Evolutionary conservation across 2,329 filamentous ascomycete species (phyloP).

Genomic region (Phaeosphaeriaceae sp.): DNA sequence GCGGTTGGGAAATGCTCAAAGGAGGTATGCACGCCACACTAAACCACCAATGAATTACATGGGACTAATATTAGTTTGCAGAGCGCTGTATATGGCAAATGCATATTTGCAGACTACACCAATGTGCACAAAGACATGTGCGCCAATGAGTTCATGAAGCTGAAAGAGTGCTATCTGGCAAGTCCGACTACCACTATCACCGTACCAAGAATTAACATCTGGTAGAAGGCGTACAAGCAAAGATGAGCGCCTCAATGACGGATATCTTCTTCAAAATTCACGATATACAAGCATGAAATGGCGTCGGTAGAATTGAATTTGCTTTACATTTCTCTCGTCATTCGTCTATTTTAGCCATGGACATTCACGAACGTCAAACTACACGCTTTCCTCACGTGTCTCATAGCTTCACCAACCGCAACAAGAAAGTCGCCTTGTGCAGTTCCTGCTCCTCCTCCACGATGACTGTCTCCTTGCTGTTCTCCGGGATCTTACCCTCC

Average conservation of each 20-base stretch:
- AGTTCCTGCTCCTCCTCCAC: constrained; percentile 85
- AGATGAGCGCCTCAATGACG: constrained; percentile 18
- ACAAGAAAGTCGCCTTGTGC: constrained; percentile 79
- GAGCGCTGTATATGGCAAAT: constrained; percentile 89
- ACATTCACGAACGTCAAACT: too few relatives aligned
- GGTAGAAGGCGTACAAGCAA: constrained; percentile 40
- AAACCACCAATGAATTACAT: neutral
- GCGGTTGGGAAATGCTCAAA: constrained; percentile 70
- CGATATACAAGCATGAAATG: neutral
- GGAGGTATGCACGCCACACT: constrained; percentile 58
- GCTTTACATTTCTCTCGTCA: constrained; percentile 10
- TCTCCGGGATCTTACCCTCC: constrained; percentile 64
- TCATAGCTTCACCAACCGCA: constrained; percentile 76
- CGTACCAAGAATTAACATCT: neutral
- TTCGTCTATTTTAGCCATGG: constrained; percentile 11
- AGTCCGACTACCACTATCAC: constrained; percentile 26
- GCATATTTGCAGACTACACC: constrained; percentile 88
- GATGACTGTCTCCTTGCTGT: constrained; percentile 66
- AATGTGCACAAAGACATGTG: constrained; percentile 92
- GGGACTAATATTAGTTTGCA: constrained; percentile 46
- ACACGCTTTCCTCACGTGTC: neutral
- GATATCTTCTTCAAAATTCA: too few relatives aligned
- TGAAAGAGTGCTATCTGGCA: constrained; percentile 91
- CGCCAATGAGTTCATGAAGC: constrained; percentile 77
- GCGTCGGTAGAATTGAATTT: neutral